Evolutionary conservation across 805 yeast species (phyloP), one percentile per base, ranked within the genome.

Genomic region (Wickerhamomyces hampshirensis): DNA sequence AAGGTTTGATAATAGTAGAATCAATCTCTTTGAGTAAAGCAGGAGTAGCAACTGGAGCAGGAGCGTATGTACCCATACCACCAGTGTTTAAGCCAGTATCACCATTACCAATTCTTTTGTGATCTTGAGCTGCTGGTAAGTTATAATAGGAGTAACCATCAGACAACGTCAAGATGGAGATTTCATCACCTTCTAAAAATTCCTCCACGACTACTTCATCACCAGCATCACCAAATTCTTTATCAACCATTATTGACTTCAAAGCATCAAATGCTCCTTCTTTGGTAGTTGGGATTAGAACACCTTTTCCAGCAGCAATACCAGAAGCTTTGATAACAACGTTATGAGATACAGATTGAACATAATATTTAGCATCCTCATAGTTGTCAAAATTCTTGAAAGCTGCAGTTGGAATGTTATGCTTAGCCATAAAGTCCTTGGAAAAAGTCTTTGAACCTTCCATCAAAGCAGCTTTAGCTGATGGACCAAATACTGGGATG

Each of bases 41-140:
- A 2, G 86, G 79, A 14, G 97, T 86, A 14, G 94, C 98, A 44
- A 87, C 71, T 38, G 98, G 98, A 9, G 98, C 95, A 23, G 99
- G 99, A 6, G 98, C 93, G 56, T 93, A 93, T 6, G 98, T 95
- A 46, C 99, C 99, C 99, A 93, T 93, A 46, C 99, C 99, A 50
- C 99, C 99, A 26, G 99, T 93, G 66, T 93, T 93, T 44, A 91
- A 72, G 18, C 99, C 99, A 27, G 78, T 68, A 60, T 93, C 99
- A 42, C 89, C 89, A 54, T 94, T 86, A 38, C 95, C 95, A 49
- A 84, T 74, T 61, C 98, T 80, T 68, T 93, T 93, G 66, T 93
- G 99, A 59, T 93, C 99, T 66, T 93, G 99, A 18, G 98, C 96
- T 30, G 98, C 85, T 29, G 99, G 99, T 40, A 93, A 74, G 58